Base-by-base conservation (phyloP, 2,329 filamentous ascomycete species). In the Scopulariopsis brevicaulis region DNA sequence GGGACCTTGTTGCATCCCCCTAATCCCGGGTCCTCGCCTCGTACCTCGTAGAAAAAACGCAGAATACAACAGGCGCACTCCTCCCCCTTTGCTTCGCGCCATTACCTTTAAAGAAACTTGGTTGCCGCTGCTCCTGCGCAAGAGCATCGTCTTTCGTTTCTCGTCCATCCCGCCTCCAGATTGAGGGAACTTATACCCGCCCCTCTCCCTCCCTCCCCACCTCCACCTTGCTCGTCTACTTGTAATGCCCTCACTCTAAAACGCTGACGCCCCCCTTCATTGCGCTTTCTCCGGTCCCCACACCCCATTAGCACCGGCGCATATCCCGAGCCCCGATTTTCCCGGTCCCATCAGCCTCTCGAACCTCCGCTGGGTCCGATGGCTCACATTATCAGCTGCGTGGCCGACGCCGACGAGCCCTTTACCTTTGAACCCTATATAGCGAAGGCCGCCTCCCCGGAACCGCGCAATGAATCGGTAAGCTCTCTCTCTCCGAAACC, bases 301-400 rank as follows among this genome's bases (percentile, higher is more conserved):
- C 37, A 25, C 40, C 28, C 55, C 55, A 53, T 57, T 57, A 58
- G 35, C 22, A 24, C 51, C 56, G 51, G 35, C 56, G 46, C 50
- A 58, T 58, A 58, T 58, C 56, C 56, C 56, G 56, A 24, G 35
- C 37, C 28, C 56, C 50, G 46, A 37, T 52, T 56, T 25, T 43
- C 28, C 28, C 28, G 28, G 53, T 20, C 53, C 54, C 22, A 12
- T 46, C 54, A 25, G 35, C 24, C 25, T 14, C 24, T 50, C 51
- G 15, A 8, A 22, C 34, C 48, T 24, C 50, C 56, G 46, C 51
- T 51, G 37, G n/a, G 52, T 51, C 40, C 56, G 35, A 58, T 58
- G 56, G 56, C 56, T 54, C 56, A 58, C 56, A 58, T 58, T 25
- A 54, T 51, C 51, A 58, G 51, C 28, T 58, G 56, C 57, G 55